phyloP scores from a whole-genome alignment of 1,284 basidiomycete species.

The Pterula multifida region DNA sequence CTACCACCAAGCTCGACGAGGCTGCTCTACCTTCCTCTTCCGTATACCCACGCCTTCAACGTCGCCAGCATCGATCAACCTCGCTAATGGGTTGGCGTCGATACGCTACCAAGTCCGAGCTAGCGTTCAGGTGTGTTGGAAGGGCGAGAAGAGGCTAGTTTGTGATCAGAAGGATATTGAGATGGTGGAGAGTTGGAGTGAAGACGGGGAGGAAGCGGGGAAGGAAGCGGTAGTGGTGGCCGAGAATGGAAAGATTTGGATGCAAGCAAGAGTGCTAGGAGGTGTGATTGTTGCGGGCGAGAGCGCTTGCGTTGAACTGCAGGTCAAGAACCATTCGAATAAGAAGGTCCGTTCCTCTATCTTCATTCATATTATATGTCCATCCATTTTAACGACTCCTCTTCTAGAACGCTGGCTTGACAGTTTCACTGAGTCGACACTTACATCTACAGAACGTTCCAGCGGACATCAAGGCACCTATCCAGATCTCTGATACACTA shows the following conservation, averaged over 20 bases:
- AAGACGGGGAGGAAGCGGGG: neutral
- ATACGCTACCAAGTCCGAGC: slow-evolving; percentile 62
- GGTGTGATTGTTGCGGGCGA: slow-evolving; percentile 54
- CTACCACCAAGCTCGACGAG: slow-evolving; percentile 57
- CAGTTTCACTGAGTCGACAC: slow-evolving; percentile 42
- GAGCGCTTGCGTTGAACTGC: slow-evolving; percentile 56
- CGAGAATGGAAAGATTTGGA: slow-evolving; percentile 68
- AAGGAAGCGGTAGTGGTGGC: slow-evolving; percentile 48
- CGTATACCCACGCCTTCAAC: slow-evolving; percentile 51
- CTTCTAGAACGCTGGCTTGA: slow-evolving; percentile 50
- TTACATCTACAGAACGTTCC: slow-evolving; percentile 39
- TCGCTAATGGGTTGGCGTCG: slow-evolving; percentile 52
- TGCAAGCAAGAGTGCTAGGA: slow-evolving; percentile 51
- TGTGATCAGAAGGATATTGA: slow-evolving; percentile 48
- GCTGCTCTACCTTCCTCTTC: slow-evolving; percentile 64
- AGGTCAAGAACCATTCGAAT: slow-evolving; percentile 65
- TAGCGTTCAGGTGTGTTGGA: slow-evolving; percentile 60
- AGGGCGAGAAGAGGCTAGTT: slow-evolving; percentile 54
- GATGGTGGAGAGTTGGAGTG: slow-evolving; percentile 43
- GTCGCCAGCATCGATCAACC: slow-evolving; percentile 56
- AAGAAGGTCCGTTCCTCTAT: slow-evolving; percentile 43
- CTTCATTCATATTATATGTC: slow-evolving; percentile 4
- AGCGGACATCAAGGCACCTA: slow-evolving; percentile 27
- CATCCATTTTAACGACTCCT: slow-evolving; percentile 5
- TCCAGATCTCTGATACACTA: slow-evolving; percentile 56